Conservation (phyloP, 257 asterid genomes). For the Ocimum tenuiflorum region DNA sequence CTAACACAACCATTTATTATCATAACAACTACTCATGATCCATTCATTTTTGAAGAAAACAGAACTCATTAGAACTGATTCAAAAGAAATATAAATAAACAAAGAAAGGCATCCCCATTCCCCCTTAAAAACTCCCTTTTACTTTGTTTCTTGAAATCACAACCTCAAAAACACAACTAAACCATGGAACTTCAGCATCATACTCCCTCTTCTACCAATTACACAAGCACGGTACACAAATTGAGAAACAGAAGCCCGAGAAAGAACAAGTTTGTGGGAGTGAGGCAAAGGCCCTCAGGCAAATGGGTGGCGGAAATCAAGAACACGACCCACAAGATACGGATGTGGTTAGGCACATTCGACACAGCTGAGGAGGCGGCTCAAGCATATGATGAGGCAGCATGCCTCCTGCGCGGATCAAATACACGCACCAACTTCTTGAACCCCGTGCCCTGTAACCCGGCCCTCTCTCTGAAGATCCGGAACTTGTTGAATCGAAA, state of each 20-base stretch:
- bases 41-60: too few relatives aligned
- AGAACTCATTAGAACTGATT: too few relatives aligned
- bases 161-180: too few relatives aligned
- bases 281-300: slow-evolving; percentile 80
- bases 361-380: slow-evolving; percentile 92
- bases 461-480: slow-evolving; percentile 69
- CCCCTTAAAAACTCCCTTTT: too few relatives aligned
- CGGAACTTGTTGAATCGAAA: slow-evolving; percentile 63
- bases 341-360: slow-evolving; percentile 87
- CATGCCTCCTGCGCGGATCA: slow-evolving; percentile 74
- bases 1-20: too few relatives aligned
- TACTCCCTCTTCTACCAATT: neutral
- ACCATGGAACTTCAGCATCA: too few relatives aligned
- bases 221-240: neutral
- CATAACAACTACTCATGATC: too few relatives aligned
- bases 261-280: slow-evolving; percentile 67
- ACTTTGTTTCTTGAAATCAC: too few relatives aligned
- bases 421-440: slow-evolving; percentile 67
- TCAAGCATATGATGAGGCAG: slow-evolving; percentile 79
- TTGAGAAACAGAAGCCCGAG: slow-evolving; percentile 26
- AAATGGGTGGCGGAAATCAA: slow-evolving; percentile 90
- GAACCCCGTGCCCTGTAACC: slow-evolving; percentile 49
- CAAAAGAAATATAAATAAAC: neutral
- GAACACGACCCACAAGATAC: slow-evolving; percentile 83
- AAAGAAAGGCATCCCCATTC: too few relatives aligned